Percentiles rank a stretch among this genome's conserved stretches.
Evolutionary conservation across 2,329 filamentous ascomycete genomes (phyloP).

Genomic region (Botryotinia globosa): DNA sequence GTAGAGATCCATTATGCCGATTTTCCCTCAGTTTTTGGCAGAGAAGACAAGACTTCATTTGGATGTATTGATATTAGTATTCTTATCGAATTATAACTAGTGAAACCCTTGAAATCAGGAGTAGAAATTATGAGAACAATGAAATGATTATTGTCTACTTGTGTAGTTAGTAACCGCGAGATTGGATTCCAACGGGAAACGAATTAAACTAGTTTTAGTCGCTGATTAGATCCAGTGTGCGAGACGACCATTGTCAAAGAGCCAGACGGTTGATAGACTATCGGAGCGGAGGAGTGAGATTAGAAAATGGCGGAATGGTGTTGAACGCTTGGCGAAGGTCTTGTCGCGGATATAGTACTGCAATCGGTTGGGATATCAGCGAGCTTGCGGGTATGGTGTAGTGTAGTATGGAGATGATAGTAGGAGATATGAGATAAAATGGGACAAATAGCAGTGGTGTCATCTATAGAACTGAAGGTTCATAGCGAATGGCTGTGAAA

Average conservation of each 20-base stretch:
- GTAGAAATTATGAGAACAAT: too few relatives aligned
- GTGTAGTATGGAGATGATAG: not conserved
- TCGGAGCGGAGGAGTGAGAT: not conserved
- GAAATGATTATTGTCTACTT: too few relatives aligned
- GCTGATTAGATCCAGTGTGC: not conserved
- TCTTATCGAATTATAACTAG: too few relatives aligned
- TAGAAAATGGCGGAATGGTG: not conserved
- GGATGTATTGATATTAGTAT: too few relatives aligned
- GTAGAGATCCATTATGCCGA: too few relatives aligned
- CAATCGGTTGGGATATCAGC: not conserved
- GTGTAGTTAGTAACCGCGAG: too few relatives aligned
- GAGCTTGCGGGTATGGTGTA: not conserved
- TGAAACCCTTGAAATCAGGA: too few relatives aligned
- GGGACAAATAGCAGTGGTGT: not conserved
- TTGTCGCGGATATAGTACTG: not conserved
- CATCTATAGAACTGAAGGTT: not conserved
- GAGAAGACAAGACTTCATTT: too few relatives aligned
- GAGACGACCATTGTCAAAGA: not conserved
- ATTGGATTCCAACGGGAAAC: not conserved
- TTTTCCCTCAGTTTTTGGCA: too few relatives aligned
- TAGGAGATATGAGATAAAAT: not conserved
- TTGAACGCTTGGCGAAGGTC: not conserved
- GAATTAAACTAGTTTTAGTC: accelerated
- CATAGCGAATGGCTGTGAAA: not conserved
- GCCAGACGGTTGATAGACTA: not conserved